These are phyloP conservation scores for Ensete glaucum DNA, from an alignment of 176 grass and related monocot genomes.

Conservation along the genomic window DNA sequence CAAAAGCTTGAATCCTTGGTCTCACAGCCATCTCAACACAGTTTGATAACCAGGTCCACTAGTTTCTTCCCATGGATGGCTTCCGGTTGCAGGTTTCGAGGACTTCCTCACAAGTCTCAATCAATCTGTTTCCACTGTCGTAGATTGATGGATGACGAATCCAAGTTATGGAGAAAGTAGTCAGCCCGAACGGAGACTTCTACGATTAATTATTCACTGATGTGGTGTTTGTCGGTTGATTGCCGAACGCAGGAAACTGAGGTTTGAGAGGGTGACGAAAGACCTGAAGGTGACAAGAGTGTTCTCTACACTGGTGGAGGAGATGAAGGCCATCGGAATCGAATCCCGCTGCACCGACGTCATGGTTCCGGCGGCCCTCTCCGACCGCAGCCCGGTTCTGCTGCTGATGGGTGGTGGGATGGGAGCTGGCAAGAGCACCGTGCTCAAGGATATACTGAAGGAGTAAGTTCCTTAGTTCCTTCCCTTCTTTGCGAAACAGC, in stretches of 20 bases:
- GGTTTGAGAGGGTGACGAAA: slow-evolving; percentile 76
- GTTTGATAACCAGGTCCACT: no score
- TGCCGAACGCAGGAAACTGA: slow-evolving; percentile 48
- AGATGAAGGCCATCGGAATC: slow-evolving; percentile 55
- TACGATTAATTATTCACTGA: not conserved
- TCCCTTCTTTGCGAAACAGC: not conserved
- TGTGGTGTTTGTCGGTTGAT: not conserved
- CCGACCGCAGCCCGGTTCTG: slow-evolving; percentile 72
- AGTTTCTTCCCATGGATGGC: no score
- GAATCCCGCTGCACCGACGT: slow-evolving; percentile 36
- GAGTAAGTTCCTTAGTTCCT: slow-evolving; percentile 36
- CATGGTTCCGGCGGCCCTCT: slow-evolving; percentile 68
- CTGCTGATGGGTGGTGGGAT: slow-evolving; percentile 98
- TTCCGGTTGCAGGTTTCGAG: no score
- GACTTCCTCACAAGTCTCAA: no score
- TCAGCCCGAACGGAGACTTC: no score
- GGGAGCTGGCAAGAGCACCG: slow-evolving; percentile 96
- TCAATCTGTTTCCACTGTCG: no score
- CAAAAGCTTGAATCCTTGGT: no score
- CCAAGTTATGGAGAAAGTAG: no score
- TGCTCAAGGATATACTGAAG: slow-evolving; percentile 66
- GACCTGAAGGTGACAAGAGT: slow-evolving; percentile 77
- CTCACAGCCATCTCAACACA: no score
- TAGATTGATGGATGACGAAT: no score
- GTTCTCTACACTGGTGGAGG: slow-evolving; percentile 81